phyloP scores from a whole-genome alignment of 768 basidiomycete genomes.

The Boletus sp. region DNA sequence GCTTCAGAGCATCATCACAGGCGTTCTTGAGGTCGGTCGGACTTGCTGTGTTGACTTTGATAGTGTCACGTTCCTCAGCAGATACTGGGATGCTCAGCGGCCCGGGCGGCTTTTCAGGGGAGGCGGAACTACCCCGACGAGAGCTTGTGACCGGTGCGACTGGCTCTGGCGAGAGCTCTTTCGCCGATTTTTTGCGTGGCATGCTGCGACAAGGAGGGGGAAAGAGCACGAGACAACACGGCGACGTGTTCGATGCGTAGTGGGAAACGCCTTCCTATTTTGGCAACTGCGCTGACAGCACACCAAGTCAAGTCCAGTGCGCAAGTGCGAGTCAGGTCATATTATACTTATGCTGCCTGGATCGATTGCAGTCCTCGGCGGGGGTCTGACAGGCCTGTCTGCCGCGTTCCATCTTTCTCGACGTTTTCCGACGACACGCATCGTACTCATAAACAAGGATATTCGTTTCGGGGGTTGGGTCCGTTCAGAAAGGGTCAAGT shows the following conservation, averaged over 20 bases:
- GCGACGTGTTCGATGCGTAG: constrained; percentile 24
- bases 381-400: constrained; percentile 78
- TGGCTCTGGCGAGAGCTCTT: constrained; percentile 10
- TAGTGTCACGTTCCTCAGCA: constrained; percentile 45
- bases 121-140: constrained; percentile 27
- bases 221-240: neutral
- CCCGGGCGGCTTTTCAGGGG: constrained; percentile 44
- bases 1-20: constrained; percentile 86
- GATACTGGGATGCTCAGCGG: constrained; percentile 49
- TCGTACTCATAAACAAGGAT: constrained; percentile 70
- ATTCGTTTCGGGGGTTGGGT: constrained; percentile 85
- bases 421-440: constrained; percentile 52
- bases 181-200: constrained; percentile 19
- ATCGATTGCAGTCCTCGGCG: constrained; percentile 69
- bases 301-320: too few species aligned
- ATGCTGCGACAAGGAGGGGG: constrained; percentile 9
- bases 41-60: constrained; percentile 61
- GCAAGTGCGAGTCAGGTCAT: too few species aligned
- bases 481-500: constrained; percentile 49
- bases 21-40: constrained; percentile 62
- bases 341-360: constrained; percentile 12
- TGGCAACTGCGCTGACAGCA: neutral
- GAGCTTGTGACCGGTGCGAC: constrained; percentile 11
- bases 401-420: constrained; percentile 75
- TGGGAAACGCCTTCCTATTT: constrained; percentile 17